Evolutionary conservation across 78 protist species (phyloP), one percentile per base, ranked within the genome.

Genomic region (Dictyostelium brefeldianum): DNA sequence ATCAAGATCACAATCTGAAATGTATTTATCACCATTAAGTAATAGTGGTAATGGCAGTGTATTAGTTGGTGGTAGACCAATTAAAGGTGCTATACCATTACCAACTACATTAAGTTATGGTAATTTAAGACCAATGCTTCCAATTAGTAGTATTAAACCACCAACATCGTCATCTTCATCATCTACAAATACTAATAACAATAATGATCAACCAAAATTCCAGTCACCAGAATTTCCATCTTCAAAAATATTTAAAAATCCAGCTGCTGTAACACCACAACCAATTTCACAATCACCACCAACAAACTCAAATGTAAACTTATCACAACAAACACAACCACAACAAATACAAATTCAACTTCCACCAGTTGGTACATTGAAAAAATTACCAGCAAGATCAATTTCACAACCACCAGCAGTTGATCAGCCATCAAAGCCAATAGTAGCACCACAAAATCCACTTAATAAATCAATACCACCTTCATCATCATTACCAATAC

Each of bases 1-100:
- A 7, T 29, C 51, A 20, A 73, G 56, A 73, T 73, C 79, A 3
- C 51, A 73, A 36, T 73, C 79, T 18, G 79, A 73, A 29, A 15
- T 67, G 18, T 15, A 29, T 67, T 31, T 67, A 6, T 2, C 50
- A 31, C 22, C 43, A 25, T 29, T 29, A 25, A 62, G 36, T 62
- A 17, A 17, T 25, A 22, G 67, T 57, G 31, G 27, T 20, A 57
- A 27, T 29, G 73, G 48, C 1, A 65, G 43, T 67, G 18, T 54
- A 3, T 54, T 54, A 54, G 18, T 54, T 54, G 47, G 75, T 12
- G 41, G 46, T 15, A 47, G 59, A 46, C 51, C 79, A 73, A 29
- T 73, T n/a, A 79, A 22, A 56, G 83, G 83, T 56, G 59, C 43
- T 11, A 62, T 79, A 9, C 83, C 83, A 56, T 56, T 79, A 20